Conservation (phyloP, 495 filamentous ascomycete species). For the Aspergillus nanangensis region DNA sequence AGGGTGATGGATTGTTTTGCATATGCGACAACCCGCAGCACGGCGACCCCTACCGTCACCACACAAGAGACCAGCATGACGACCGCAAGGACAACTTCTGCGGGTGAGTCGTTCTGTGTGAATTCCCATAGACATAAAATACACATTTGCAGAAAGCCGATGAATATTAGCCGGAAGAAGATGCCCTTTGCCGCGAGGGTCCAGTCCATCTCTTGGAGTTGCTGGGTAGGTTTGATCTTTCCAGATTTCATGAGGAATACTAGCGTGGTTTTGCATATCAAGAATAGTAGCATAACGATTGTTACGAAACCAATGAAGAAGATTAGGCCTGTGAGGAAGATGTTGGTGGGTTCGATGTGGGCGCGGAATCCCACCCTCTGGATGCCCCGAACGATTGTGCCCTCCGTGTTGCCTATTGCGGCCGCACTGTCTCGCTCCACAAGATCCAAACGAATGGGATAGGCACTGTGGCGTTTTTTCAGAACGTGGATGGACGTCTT, state of each 20-base stretch:
- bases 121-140: conserved; percentile 94
- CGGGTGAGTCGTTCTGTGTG: conserved; percentile 77
- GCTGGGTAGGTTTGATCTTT: conserved; percentile 70
- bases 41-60: conserved; percentile 74
- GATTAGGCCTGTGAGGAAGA: conserved; percentile 85
- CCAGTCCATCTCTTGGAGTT: conserved; percentile 78
- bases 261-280: conserved; percentile 69
- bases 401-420: too few species aligned
- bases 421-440: conserved; percentile 33
- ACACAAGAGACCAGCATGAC: conserved; percentile 83
- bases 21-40: conserved; percentile 79
- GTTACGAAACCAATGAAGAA: conserved; percentile 84
- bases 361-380: conserved; percentile 83
- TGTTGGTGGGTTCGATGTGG: conserved; percentile 81
- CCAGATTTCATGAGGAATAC: conserved; percentile 62
- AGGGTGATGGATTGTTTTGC: conserved; percentile 80
- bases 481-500: conserved; percentile 49
- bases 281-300: conserved; percentile 62
- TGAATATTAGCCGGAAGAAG: conserved; percentile 80
- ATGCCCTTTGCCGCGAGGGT: conserved; percentile 82
- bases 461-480: conserved; percentile 15
- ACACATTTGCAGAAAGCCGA: conserved; percentile 88
- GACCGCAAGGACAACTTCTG: conserved; percentile 82
- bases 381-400: conserved; percentile 71
- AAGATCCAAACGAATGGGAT: conserved; percentile 26